These are phyloP conservation scores for Hymenoscyphus fructigenus DNA, from an alignment of 2,329 filamentous ascomycete genomes.

Conservation along the genomic window DNA sequence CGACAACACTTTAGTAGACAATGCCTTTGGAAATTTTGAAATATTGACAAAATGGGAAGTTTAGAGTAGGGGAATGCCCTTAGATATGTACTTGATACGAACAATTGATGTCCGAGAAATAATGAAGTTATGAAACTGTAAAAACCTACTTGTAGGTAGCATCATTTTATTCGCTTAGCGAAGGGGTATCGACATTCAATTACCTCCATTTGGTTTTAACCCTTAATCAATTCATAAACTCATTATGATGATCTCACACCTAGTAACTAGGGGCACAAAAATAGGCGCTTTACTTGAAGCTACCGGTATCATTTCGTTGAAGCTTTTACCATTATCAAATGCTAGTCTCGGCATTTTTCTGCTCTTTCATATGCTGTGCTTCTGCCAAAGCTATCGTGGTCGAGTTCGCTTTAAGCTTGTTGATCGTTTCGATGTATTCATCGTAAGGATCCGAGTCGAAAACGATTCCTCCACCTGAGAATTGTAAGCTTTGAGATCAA, in stretches of 20 bases:
- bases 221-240: neutral
- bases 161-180: neutral
- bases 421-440: constrained; percentile 95
- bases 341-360: constrained; percentile 10
- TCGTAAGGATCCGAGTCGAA: constrained; percentile 90
- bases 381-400: constrained; percentile 84
- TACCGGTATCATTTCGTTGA: neutral
- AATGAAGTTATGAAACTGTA: neutral
- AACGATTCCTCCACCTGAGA: constrained; percentile 77
- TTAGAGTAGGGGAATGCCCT: neutral
- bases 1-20: neutral
- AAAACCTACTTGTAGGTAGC: neutral
- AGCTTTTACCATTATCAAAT: neutral
- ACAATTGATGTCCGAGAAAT: neutral
- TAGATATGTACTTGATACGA: neutral
- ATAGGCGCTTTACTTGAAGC: neutral
- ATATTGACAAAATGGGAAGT: neutral
- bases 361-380: constrained; percentile 43
- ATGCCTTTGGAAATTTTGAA: neutral
- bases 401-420: constrained; percentile 91
- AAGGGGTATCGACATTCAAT: neutral
- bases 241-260: neutral
- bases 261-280: neutral
- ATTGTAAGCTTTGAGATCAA: constrained; percentile 5
- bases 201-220: neutral